phyloP scores from a whole-genome alignment of 331 rosid species.

The Malus hybrid region DNA sequence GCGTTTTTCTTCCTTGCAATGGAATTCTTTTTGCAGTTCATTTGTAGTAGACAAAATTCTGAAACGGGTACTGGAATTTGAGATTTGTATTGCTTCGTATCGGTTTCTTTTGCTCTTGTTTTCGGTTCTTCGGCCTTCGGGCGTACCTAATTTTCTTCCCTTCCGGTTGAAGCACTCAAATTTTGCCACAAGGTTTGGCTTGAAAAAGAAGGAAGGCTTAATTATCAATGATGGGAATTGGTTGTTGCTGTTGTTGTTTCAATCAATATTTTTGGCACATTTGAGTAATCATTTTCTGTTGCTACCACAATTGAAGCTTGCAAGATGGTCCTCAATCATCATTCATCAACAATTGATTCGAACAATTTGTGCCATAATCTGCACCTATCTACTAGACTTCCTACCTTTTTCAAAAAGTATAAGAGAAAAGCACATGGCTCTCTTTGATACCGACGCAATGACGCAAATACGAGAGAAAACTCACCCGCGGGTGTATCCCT shows the following conservation, averaged over 20 bases:
- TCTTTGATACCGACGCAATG: background rate
- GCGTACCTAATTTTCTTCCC: background rate
- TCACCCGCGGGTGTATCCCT: no score
- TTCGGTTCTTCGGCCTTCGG: background rate
- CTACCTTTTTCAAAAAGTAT: background rate
- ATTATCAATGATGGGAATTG: background rate
- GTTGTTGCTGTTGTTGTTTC: background rate
- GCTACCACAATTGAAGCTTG: background rate
- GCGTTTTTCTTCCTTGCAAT: slow-evolving; percentile 24
- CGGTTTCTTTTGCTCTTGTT: background rate
- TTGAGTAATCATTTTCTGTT: background rate
- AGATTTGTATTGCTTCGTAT: slow-evolving; percentile 28
- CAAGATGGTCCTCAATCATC: background rate
- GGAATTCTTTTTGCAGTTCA: slow-evolving; percentile 99
- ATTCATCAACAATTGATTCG: background rate
- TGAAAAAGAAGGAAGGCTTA: background rate
- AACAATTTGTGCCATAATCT: background rate
- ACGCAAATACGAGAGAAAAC: background rate
- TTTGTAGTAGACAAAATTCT: slow-evolving; percentile 65
- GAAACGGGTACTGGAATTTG: slow-evolving; percentile 60
- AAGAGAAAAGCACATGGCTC: slow-evolving; percentile 5
- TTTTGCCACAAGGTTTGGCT: background rate
- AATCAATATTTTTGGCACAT: background rate
- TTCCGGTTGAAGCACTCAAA: background rate
- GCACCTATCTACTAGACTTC: background rate